Conservation (phyloP, 2,329 filamentous ascomycete species). For the Cladosporium sp. region DNA sequence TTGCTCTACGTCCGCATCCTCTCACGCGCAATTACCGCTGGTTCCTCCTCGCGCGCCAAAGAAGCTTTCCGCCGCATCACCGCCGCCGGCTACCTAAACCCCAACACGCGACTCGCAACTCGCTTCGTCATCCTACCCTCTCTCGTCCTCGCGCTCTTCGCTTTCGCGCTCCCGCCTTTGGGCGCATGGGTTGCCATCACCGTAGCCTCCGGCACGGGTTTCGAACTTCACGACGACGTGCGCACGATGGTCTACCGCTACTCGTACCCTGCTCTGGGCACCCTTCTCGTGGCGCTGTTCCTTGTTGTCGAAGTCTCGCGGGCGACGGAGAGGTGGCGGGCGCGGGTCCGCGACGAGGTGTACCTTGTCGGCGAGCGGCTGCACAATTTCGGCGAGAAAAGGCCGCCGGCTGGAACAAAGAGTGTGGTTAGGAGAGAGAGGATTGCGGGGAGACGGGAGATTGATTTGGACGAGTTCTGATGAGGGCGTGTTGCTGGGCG, state of each 20-base stretch:
- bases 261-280: constrained; percentile 64
- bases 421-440: constrained; percentile 35
- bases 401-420: constrained; percentile 35
- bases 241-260: constrained; percentile 57
- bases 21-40: constrained; percentile 66
- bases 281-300: background rate
- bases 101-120: constrained; percentile 76
- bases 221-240: background rate
- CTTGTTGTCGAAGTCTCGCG: constrained; percentile 41
- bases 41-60: constrained; percentile 69
- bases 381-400: constrained; percentile 82
- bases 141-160: constrained; percentile 58
- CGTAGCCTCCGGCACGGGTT: constrained; percentile 21
- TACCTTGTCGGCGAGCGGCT: constrained; percentile 92
- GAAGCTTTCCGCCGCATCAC: constrained; percentile 71
- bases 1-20: constrained; percentile 81
- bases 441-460: background rate
- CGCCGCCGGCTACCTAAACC: constrained; percentile 70
- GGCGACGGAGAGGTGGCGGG: constrained; percentile 73
- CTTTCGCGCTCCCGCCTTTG: constrained; percentile 65
- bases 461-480: constrained; percentile 8
- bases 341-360: constrained; percentile 85
- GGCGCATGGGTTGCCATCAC: constrained; percentile 56
- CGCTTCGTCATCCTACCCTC: constrained; percentile 83
- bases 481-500: background rate